Conservation (phyloP, 805 yeast genomes). For the Cyberlindnera nakhonratchasimensis region DNA sequence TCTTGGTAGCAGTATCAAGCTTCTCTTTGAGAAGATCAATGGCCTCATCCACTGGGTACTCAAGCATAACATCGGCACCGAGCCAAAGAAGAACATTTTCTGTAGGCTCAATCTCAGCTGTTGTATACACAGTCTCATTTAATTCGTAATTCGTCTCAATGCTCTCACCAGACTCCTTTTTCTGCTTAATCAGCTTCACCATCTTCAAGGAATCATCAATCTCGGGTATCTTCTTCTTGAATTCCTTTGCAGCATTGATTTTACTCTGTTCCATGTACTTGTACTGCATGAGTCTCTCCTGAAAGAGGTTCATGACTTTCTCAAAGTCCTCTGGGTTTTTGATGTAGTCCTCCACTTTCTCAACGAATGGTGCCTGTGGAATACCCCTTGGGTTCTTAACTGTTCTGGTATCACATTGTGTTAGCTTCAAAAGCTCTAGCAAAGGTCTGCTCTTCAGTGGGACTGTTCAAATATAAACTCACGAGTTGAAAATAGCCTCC, state of each 20-base stretch:
- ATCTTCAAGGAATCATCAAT: conserved; percentile 79
- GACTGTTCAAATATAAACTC: too few relatives aligned
- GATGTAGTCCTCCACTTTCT: conserved; percentile 71
- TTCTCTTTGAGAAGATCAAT: conserved; percentile 60
- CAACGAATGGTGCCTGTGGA: conserved; percentile 94
- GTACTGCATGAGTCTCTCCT: conserved; percentile 85
- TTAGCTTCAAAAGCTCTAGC: too few relatives aligned
- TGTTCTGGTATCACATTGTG: too few relatives aligned
- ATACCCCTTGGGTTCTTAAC: conserved; percentile 83
- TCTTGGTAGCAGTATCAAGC: conserved; percentile 57
- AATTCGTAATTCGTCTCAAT: conserved; percentile 82
- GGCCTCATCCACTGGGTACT: conserved; percentile 89
- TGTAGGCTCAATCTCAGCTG: conserved; percentile 65
- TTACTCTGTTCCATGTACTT: conserved; percentile 67
- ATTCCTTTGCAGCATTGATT: conserved; percentile 37
- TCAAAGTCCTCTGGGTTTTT: conserved; percentile 70
- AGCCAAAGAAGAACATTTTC: conserved; percentile 84
- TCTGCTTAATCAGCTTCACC: conserved; percentile 55
- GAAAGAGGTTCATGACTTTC: conserved; percentile 65
- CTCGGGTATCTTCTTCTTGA: conserved; percentile 82
- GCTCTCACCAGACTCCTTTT: conserved; percentile 39
- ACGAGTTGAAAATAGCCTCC: conserved; percentile 27
- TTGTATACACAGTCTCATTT: conserved; percentile 88
- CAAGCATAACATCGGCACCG: conserved; percentile 98
- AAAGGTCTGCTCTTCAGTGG: too few relatives aligned